A percentile compares a stretch with the other conserved stretches of the same genome.
Conservation (phyloP, 2,329 filamentous ascomycete species). For the Arthrobotrys sphaeroides region DNA sequence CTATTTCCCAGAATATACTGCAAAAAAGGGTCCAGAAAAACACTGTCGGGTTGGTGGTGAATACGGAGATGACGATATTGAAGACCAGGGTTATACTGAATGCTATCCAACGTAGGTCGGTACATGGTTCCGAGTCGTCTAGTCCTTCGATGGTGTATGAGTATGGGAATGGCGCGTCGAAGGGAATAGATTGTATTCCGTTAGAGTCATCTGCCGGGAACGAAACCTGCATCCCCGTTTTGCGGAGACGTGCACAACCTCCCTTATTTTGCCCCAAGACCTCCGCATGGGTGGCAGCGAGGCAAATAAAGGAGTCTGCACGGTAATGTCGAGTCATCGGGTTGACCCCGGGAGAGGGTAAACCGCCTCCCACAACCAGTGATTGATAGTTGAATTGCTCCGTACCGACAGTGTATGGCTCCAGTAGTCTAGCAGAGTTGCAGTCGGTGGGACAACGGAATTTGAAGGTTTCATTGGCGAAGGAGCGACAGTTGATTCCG, state of each 20-base stretch:
- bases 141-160: constrained; percentile 81
- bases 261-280: constrained; percentile 76
- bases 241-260: constrained; percentile 81
- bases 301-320: constrained; percentile 88
- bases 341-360: constrained; percentile 57
- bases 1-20: constrained; percentile 87
- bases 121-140: constrained; percentile 69
- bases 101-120: constrained; percentile 83
- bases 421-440: constrained; percentile 70
- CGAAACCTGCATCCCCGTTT: constrained; percentile 73
- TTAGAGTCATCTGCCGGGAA: constrained; percentile 75
- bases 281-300: constrained; percentile 83
- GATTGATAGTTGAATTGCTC: constrained; percentile 72
- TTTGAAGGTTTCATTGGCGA: constrained; percentile 73
- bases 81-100: constrained; percentile 83
- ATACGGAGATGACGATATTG: constrained; percentile 79
- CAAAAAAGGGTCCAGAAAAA: constrained; percentile 88
- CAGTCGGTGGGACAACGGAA: constrained; percentile 81
- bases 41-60: constrained; percentile 78
- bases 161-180: constrained; percentile 88
- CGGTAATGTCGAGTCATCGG: constrained; percentile 73
- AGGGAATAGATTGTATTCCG: constrained; percentile 78
- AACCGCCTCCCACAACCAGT: constrained; percentile 75
- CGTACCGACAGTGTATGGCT: constrained; percentile 78
- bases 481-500: constrained; percentile 78